Conservation (phyloP, 1,139 yeast species). For the Saccharomycopsis phalli region DNA sequence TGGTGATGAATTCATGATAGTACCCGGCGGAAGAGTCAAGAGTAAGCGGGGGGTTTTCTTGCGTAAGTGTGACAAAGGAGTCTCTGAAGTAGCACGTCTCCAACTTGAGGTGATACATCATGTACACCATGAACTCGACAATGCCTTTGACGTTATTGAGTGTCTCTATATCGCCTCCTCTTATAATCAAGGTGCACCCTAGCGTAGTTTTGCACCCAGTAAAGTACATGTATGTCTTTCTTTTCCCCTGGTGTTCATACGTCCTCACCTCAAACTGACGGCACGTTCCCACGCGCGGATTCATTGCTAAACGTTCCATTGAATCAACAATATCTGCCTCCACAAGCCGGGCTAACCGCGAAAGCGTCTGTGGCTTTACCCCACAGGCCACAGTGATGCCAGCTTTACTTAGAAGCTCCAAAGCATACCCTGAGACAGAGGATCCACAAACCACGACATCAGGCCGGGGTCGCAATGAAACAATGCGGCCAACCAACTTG, state of each 20-base stretch:
- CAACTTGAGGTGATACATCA: constrained; percentile 64
- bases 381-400: constrained; percentile 73
- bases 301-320: constrained; percentile 51
- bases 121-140: constrained; percentile 70
- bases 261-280: constrained; percentile 61
- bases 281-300: constrained; percentile 66
- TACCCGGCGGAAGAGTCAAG: constrained; percentile 25
- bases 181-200: constrained; percentile 74
- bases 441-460: constrained; percentile 75
- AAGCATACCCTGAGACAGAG: constrained; percentile 76
- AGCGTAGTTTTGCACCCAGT: constrained; percentile 66
- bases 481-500: constrained; percentile 71
- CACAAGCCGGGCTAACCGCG: constrained; percentile 70
- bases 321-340: constrained; percentile 72
- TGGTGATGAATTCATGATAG: constrained; percentile 41
- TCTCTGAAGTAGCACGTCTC: constrained; percentile 79
- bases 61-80: constrained; percentile 36
- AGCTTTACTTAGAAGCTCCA: constrained; percentile 59
- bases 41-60: constrained; percentile 21
- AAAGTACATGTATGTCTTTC: constrained; percentile 68
- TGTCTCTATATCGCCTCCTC: constrained; percentile 62
- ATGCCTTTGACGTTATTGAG: constrained; percentile 67
- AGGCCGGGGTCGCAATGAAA: constrained; percentile 54
- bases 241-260: constrained; percentile 43
- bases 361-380: constrained; percentile 75